A percentile compares a stretch with the other conserved stretches of the same genome.
phyloP scores from a whole-genome alignment of 257 asterid species.

The Solanum appendiculatum region DNA sequence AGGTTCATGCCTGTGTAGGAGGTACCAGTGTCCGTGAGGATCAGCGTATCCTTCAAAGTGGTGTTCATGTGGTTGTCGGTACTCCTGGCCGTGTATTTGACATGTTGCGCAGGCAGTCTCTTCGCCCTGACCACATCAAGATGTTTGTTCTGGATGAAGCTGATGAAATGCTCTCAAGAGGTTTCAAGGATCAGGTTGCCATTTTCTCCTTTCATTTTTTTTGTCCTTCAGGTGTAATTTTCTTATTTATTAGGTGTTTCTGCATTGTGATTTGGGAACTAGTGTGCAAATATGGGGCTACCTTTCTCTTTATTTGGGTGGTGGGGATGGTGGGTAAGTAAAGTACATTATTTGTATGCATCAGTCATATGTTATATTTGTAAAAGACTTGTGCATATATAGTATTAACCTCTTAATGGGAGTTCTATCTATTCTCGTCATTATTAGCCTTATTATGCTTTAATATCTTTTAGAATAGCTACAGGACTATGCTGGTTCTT shows the following conservation, averaged over 20 bases:
- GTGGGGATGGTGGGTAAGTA: too few relatives aligned
- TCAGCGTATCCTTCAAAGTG: constrained; percentile 36
- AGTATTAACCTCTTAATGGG: background rate
- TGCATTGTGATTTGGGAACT: background rate
- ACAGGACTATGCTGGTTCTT: background rate
- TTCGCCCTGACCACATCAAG: constrained; percentile 34
- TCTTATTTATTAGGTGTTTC: background rate
- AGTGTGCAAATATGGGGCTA: background rate
- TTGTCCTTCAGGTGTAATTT: background rate
- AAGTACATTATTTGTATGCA: background rate
- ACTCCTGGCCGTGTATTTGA: constrained; percentile 45
- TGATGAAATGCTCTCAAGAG: constrained; percentile 48
- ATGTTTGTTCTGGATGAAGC: constrained; percentile 43
- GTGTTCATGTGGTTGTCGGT: constrained; percentile 41
- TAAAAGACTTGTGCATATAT: background rate
- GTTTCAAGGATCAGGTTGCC: constrained; percentile 36
- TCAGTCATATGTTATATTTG: background rate
- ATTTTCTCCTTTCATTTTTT: background rate
- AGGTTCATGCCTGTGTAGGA: constrained; percentile 50
- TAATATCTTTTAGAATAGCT: background rate
- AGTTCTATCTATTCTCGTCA: background rate
- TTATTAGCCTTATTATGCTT: background rate
- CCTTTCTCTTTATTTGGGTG: background rate
- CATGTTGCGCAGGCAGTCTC: constrained; percentile 39
- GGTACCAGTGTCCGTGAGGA: constrained; percentile 43